A percentile compares a stretch with the other conserved stretches of the same genome.
Conservation (phyloP, 352 stramenopile species). For the Blastocystis hominis region DNA sequence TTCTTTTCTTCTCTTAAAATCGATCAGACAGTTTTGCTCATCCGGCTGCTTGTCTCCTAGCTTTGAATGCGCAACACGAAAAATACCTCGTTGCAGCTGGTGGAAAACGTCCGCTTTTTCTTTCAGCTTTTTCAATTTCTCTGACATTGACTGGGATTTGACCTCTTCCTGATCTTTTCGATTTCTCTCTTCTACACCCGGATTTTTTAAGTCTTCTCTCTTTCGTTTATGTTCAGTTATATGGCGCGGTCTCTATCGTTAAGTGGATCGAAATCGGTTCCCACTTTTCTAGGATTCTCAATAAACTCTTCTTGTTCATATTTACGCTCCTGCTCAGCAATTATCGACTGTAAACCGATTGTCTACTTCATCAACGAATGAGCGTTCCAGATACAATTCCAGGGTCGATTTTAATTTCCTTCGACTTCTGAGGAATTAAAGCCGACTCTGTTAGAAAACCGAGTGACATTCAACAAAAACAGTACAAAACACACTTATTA, state of each 20-base stretch:
- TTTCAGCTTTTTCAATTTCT: slow-evolving; percentile 8
- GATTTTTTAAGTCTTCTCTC: neutral
- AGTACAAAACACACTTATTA: neutral
- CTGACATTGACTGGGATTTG: slow-evolving; percentile 10
- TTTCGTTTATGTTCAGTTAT: slow-evolving; percentile 2
- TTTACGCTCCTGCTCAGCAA: slow-evolving; percentile 24
- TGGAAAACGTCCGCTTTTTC: slow-evolving; percentile 25
- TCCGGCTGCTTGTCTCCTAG: slow-evolving; percentile 11
- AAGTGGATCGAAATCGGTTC: neutral
- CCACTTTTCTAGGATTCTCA: slow-evolving; percentile 22
- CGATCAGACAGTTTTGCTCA: neutral
- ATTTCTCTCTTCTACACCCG: slow-evolving; percentile 27
- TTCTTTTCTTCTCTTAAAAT: slow-evolving; percentile 41
- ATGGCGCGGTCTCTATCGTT: neutral
- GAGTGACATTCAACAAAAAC: slow-evolving; percentile 69
- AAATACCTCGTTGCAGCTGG: slow-evolving; percentile 8
- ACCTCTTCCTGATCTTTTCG: slow-evolving; percentile 14
- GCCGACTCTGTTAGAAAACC: slow-evolving; percentile 77
- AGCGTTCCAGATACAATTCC: slow-evolving; percentile 56
- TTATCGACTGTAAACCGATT: slow-evolving; percentile 66
- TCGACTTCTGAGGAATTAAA: slow-evolving; percentile 76
- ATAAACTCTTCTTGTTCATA: neutral
- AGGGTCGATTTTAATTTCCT: slow-evolving; percentile 73
- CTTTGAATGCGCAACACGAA: neutral
- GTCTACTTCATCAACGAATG: slow-evolving; percentile 63